A percentile compares a stretch with the other conserved stretches of the same genome.
Evolutionary conservation across 257 asterid genomes (phyloP).

Genomic region (Misopates orontium): DNA sequence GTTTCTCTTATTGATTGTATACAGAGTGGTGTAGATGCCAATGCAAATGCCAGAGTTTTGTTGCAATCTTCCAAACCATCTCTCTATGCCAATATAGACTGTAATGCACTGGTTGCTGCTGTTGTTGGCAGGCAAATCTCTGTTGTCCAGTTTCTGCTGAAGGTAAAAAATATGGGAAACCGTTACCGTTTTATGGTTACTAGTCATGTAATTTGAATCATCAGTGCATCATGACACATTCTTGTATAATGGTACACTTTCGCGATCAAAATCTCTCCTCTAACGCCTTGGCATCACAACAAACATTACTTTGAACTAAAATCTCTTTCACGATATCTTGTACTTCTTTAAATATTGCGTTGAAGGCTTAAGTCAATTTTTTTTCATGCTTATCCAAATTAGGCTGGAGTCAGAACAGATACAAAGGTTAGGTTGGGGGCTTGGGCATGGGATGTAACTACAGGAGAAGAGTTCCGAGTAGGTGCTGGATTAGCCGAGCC

Average conservation of each 20-base stretch:
- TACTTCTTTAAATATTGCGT: not conserved
- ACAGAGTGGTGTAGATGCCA: conserved; percentile 65
- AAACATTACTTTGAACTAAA: not conserved
- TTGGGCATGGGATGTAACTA: conserved; percentile 71
- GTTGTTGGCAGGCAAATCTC: conserved; percentile 58
- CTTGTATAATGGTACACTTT: too few species aligned
- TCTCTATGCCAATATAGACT: conserved; percentile 68
- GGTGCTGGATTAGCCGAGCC: conserved; percentile 88
- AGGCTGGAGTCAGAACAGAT: conserved; percentile 69
- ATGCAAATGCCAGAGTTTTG: conserved; percentile 66
- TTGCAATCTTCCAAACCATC: conserved; percentile 75
- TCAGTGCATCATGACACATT: too few species aligned
- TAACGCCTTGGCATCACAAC: too few species aligned
- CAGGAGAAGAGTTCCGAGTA: conserved; percentile 75
- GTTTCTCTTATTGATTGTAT: conserved; percentile 16
- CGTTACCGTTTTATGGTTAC: not conserved
- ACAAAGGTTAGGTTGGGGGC: conserved; percentile 66
- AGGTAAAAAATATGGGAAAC: conserved; percentile 34
- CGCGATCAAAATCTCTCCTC: too few species aligned
- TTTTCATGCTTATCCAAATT: conserved; percentile 10
- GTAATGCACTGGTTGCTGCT: conserved; percentile 73
- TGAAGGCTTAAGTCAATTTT: conserved; percentile 2
- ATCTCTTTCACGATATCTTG: too few species aligned
- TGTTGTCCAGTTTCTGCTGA: conserved; percentile 49
- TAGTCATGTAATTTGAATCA: too few species aligned